Base-by-base conservation (phyloP, 2,329 filamentous ascomycete species). In the Diplodia scrobiculata region DNA sequence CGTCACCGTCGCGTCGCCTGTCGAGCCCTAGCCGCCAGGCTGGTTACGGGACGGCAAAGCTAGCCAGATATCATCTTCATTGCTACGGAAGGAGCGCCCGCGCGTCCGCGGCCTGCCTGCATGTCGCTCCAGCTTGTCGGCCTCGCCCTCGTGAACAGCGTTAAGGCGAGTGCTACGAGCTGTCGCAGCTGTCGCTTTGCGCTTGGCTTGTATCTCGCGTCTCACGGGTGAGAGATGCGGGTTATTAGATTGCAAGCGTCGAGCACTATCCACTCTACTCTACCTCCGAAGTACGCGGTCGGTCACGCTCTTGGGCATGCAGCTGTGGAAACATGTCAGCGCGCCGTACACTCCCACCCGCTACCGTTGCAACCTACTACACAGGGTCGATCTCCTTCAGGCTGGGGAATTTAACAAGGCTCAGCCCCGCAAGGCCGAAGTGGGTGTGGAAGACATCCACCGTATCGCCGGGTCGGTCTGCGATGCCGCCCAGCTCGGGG, bases 361-460 rank as follows among this genome's bases (percentile, higher is more conserved):
- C 2, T 36, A n/a, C 9, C 10, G 2, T 11, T 27, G 17, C 25
- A 11, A 78, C 81, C 81, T 81, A 91, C 88, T 98, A 99, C 52
- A 91, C 86, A 36, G 95, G 91, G 76, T 99, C 91, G 63, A 99
- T 89, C 68, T 89, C 87, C 72, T 89, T 84, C 51, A 97, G 79
- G 0, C 88, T 91, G 6, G 90, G 87, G 73, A 90, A 91, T 11
- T 87, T 87, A 32, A 98, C 80, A 66, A 99, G 83, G 75, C 92
- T 96, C 70, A 99, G 80, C 1, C 95, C 95, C 21, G 93, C 91
- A 69, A 97, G 80, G 27, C 91, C 92, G 76, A 99, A 99, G 63
- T 88, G 82, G 0, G 95, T 98, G 75, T 99, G 95, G 82, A 96
- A 99, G 38, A 99, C 93, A 81, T 99, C 95, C 25, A 97, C 94